These are phyloP conservation scores for Dryadomyces quercivorus DNA, from an alignment of 2,329 filamentous ascomycete species.

Conservation along the genomic window DNA sequence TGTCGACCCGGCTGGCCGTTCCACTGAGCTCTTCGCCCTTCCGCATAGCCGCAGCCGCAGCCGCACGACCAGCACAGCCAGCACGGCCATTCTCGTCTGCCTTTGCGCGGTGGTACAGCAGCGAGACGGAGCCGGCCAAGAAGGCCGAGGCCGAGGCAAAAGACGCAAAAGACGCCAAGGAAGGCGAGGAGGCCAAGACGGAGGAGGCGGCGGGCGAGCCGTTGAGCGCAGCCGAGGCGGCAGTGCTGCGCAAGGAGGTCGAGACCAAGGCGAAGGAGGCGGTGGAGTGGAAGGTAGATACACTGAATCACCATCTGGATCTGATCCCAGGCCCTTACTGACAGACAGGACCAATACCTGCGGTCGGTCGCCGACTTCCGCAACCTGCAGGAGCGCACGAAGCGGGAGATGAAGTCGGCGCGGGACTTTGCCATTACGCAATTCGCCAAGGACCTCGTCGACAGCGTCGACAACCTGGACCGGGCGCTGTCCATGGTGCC, in stretches of 20 bases:
- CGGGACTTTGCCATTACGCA: slow-evolving; percentile 91
- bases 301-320: too few species aligned
- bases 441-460: slow-evolving; percentile 89
- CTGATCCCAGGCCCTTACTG: slow-evolving; percentile 17
- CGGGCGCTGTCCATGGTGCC: slow-evolving; percentile 75
- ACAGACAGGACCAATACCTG: slow-evolving; percentile 74
- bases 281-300: slow-evolving; percentile 82
- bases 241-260: slow-evolving; percentile 36
- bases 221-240: slow-evolving; percentile 15
- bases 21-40: slow-evolving; percentile 6
- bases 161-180: slow-evolving; percentile 16
- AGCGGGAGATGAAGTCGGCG: slow-evolving; percentile 76
- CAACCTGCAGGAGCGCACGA: slow-evolving; percentile 91
- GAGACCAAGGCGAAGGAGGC: slow-evolving; percentile 40
- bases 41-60: background rate
- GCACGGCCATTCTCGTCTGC: background rate
- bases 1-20: slow-evolving; percentile 12
- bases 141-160: slow-evolving; percentile 16
- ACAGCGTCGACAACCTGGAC: slow-evolving; percentile 94
- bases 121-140: slow-evolving; percentile 22
- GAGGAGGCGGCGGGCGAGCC: slow-evolving; percentile 15
- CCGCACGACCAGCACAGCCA: too few species aligned
- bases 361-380: slow-evolving; percentile 93
- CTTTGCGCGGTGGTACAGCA: slow-evolving; percentile 31
- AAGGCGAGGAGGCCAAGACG: slow-evolving; percentile 5